Evolutionary conservation across 257 asterid genomes (phyloP), one percentile per base, ranked within the genome.

Genomic region (Solanum sejunctum): DNA sequence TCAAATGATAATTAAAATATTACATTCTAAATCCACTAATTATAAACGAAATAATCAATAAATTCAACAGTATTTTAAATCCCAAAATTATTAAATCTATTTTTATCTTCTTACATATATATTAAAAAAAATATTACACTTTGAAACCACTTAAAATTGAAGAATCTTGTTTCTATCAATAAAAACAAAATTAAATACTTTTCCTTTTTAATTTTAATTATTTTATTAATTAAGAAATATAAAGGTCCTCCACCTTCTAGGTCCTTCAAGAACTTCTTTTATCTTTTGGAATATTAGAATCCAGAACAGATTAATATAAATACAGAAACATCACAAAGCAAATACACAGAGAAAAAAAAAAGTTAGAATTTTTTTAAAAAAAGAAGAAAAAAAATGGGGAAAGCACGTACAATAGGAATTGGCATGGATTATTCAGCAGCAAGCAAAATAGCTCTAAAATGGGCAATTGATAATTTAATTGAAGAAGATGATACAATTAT

Each of bases 361-460:
- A 43, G 9, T 43, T 43, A 6, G 9, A 18, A 3, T 58, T 58
- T 3, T 58, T 57, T 2, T 4, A 8, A 1, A 1, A 1, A 56
- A 17, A 20, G 8, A 17, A 20, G 8, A 8, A 43, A 13, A 61
- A 15, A 54, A 83, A 91, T 91, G 92, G 90, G 64, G 26, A 91
- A 88, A 84, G 79, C 90, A 3, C 93, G 98, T 13, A 55, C 75
- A 43, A 85, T 93, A 43, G 98, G 98, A 28, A 82, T 93, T 8
- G 98, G 90, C 8, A 92, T 93, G 95, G 98, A 95, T 67, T 92
- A 95, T 84, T 95, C 98, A 47, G 78, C 86, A 23, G 90, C 93
- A 28, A 95, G 98, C 93, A 92, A 93, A 86, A 77, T 87, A 63
- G 98, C 96, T 51, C 86, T 93, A 26, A 85, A 67, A 28, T 95